Evolutionary conservation across 2,329 filamentous ascomycete species (phyloP).

Genomic region (Epichloe gansuensis): DNA sequence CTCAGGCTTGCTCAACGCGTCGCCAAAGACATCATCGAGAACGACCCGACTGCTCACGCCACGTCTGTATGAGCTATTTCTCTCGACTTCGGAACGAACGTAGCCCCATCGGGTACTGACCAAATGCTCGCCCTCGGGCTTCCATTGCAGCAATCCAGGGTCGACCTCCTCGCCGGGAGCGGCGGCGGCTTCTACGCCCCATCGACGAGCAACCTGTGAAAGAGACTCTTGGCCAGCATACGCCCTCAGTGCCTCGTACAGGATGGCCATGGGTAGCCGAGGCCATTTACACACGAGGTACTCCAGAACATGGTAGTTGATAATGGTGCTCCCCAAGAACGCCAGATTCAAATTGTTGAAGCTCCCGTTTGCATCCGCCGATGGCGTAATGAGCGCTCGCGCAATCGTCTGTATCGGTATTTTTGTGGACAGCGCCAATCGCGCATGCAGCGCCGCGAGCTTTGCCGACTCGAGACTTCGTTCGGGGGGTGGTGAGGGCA

Average conservation of each 20-base stretch:
- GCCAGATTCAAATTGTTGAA: slow-evolving; percentile 87
- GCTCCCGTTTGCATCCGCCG: slow-evolving; percentile 62
- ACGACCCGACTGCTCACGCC: slow-evolving; percentile 67
- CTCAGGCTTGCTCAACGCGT: slow-evolving; percentile 26
- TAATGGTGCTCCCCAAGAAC: slow-evolving; percentile 66
- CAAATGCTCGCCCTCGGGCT: slow-evolving; percentile 32
- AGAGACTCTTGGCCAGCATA: slow-evolving; percentile 69
- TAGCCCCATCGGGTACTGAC: slow-evolving; percentile 37
- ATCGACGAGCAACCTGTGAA: slow-evolving; percentile 61
- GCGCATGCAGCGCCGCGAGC: slow-evolving; percentile 82
- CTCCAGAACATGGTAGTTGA: slow-evolving; percentile 83
- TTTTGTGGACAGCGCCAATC: slow-evolving; percentile 67
- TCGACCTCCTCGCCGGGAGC: slow-evolving; percentile 85
- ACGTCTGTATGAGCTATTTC: slow-evolving; percentile 40
- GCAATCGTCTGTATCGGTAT: slow-evolving; percentile 79
- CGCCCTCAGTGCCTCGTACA: slow-evolving; percentile 75
- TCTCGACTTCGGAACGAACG: slow-evolving; percentile 35
- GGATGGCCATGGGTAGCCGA: slow-evolving; percentile 74
- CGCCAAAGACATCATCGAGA: slow-evolving; percentile 75
- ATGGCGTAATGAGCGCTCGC: slow-evolving; percentile 70
- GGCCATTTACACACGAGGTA: slow-evolving; percentile 81
- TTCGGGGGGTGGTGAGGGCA: slow-evolving; percentile 62
- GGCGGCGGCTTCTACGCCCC: slow-evolving; percentile 84
- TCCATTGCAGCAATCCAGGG: slow-evolving; percentile 77
- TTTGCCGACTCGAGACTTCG: slow-evolving; percentile 66